A percentile compares a stretch with the other conserved stretches of the same genome.
phyloP scores from a whole-genome alignment of 495 filamentous ascomycete species.

The Neohortaea acidophila region DNA sequence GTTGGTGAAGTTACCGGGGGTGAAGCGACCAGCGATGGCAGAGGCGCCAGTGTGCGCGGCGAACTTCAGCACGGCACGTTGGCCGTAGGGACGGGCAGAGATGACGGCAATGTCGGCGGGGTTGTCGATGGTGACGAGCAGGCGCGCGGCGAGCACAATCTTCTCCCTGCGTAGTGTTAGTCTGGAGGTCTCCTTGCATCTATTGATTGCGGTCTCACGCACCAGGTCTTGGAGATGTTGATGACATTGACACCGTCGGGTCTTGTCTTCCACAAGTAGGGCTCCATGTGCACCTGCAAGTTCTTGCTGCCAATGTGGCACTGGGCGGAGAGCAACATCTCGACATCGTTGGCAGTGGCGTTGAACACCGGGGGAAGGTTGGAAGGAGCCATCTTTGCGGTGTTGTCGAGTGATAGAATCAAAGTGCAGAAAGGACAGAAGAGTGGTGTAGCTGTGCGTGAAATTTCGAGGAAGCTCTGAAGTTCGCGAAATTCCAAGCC shows the following conservation, averaged over 20 bases:
- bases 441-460: neutral
- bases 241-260: conserved; percentile 95
- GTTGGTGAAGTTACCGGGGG: conserved; percentile 99
- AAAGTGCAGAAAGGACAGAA: conserved; percentile 1
- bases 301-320: conserved; percentile 98
- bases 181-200: conserved; percentile 5
- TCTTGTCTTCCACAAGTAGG: conserved; percentile 98
- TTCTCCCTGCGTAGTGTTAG: conserved; percentile 64
- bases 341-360: conserved; percentile 78
- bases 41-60: conserved; percentile 92
- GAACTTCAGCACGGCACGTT: conserved; percentile 99
- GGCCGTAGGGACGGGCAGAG: conserved; percentile 96
- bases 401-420: conserved; percentile 27
- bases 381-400: conserved; percentile 77
- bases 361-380: conserved; percentile 86
- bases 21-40: conserved; percentile 98
- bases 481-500: conserved; percentile 7
- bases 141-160: conserved; percentile 92
- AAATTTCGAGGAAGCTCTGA: neutral
- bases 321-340: conserved; percentile 96
- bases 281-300: conserved; percentile 96
- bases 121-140: conserved; percentile 98
- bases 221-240: conserved; percentile 99
- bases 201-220: conserved; percentile 25
- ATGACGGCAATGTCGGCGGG: conserved; percentile 97